Conservation (phyloP, 176 grass and related monocot species). For the Phoenix roebelenii region DNA sequence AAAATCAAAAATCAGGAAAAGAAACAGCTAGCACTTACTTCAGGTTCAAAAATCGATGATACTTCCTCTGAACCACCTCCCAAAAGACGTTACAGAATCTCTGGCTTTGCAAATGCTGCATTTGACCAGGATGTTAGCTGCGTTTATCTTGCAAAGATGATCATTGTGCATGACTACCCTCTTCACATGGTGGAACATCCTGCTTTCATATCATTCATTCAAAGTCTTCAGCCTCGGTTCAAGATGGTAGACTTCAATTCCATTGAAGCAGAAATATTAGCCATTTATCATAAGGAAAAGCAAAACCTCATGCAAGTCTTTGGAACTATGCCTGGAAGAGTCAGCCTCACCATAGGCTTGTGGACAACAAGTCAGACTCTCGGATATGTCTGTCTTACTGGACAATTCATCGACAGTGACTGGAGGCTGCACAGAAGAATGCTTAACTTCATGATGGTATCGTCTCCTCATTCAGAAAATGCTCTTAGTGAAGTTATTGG, state of each 20-base stretch:
- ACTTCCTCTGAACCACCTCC: constrained; percentile 22
- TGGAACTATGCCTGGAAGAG: constrained; percentile 47
- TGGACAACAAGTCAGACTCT: constrained; percentile 86
- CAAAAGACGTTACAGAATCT: constrained; percentile 67
- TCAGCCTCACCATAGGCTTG: constrained; percentile 65
- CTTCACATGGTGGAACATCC: constrained; percentile 76
- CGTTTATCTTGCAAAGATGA: constrained; percentile 62
- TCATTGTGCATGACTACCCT: constrained; percentile 80
- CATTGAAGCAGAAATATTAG: constrained; percentile 57
- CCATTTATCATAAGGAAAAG: constrained; percentile 67
- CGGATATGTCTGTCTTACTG: constrained; percentile 63
- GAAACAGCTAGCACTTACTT: constrained; percentile 15
- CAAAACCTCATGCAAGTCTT: constrained; percentile 48
- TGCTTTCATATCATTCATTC: constrained; percentile 47
- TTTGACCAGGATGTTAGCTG: constrained; percentile 76
- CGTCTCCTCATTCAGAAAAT: constrained; percentile 87
- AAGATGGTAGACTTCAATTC: constrained; percentile 45
- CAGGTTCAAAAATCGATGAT: constrained; percentile 37
- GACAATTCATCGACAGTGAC: constrained; percentile 54
- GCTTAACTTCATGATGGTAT: constrained; percentile 94
- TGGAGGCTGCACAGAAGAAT: constrained; percentile 71
- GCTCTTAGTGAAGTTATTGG: constrained; percentile 73
- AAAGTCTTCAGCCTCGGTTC: constrained; percentile 74
- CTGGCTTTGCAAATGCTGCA: constrained; percentile 59
- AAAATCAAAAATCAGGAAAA: constrained; percentile 59